These are phyloP conservation scores for Tolypocladium amazonense DNA, from an alignment of 2,329 filamentous ascomycete species.

Conservation along the genomic window DNA sequence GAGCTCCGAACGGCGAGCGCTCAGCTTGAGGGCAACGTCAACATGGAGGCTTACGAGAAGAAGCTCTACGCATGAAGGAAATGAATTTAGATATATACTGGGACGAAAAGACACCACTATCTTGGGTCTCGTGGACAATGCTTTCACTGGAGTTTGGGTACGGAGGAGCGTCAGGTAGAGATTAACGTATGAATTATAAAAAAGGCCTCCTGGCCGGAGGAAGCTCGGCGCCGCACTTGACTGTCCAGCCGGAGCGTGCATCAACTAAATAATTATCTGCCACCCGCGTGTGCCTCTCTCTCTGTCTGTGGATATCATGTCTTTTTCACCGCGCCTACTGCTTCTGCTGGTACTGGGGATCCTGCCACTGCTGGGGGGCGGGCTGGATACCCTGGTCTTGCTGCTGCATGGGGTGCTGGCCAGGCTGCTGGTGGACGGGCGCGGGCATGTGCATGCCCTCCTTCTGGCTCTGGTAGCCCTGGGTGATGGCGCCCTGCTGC, in stretches of 20 bases:
- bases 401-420: background rate
- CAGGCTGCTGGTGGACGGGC: background rate
- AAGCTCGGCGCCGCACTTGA: background rate
- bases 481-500: slow-evolving; percentile 14
- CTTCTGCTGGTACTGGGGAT: background rate
- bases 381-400: background rate
- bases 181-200: background rate
- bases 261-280: background rate
- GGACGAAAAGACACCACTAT: background rate
- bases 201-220: background rate
- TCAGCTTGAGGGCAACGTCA: slow-evolving; percentile 92
- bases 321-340: background rate
- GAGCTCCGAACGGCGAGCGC: slow-evolving; percentile 91
- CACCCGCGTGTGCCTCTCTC: background rate
- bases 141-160: slow-evolving; percentile 7
- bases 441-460: slow-evolving; percentile 26
- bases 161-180: slow-evolving; percentile 1
- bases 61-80: slow-evolving; percentile 81
- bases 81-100: background rate
- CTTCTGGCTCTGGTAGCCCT: slow-evolving; percentile 26
- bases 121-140: background rate
- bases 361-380: background rate
- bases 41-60: slow-evolving; percentile 99
- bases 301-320: background rate
- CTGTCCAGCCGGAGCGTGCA: background rate